Percentiles rank a stretch among this genome's conserved stretches.
Evolutionary conservation across 2,329 filamentous ascomycete species (phyloP).

Genomic region (Cladophialophora carrionii): DNA sequence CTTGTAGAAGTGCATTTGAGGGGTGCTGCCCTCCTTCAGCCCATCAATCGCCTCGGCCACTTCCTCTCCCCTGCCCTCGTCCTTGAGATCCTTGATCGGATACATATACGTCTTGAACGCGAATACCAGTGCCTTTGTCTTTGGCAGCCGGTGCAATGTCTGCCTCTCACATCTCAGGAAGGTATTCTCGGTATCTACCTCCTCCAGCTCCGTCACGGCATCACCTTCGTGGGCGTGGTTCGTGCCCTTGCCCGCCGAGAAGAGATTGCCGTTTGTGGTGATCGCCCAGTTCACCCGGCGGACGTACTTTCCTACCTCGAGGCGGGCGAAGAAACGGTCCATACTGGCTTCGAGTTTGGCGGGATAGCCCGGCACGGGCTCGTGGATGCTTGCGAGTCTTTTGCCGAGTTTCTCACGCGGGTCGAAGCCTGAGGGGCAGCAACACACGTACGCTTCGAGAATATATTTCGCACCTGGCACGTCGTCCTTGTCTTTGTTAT

Average conservation of each 20-base stretch:
- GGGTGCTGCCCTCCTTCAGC: constrained; percentile 59
- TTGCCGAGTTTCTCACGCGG: constrained; percentile 59
- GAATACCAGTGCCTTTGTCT: constrained; percentile 60
- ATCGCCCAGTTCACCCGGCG: constrained; percentile 58
- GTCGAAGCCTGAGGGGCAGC: constrained; percentile 63
- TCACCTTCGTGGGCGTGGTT: constrained; percentile 42
- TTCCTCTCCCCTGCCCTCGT: constrained; percentile 59
- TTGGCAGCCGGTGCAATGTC: constrained; percentile 62
- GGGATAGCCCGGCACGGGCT: constrained; percentile 61
- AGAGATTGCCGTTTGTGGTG: constrained; percentile 47
- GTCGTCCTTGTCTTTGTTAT: constrained; percentile 19
- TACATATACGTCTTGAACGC: constrained; percentile 67
- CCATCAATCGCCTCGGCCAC: constrained; percentile 64
- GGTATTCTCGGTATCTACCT: constrained; percentile 54
- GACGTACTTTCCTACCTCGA: constrained; percentile 60
- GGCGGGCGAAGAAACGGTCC: constrained; percentile 62
- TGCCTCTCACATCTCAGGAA: constrained; percentile 63
- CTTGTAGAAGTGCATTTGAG: constrained; percentile 64
- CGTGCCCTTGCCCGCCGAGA: constrained; percentile 44
- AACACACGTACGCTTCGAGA: constrained; percentile 60
- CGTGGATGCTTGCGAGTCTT: constrained; percentile 60
- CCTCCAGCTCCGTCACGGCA: constrained; percentile 41
- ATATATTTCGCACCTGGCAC: constrained; percentile 51
- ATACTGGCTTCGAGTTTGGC: constrained; percentile 62
- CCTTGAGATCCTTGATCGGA: constrained; percentile 58